phyloP scores from a whole-genome alignment of 2,329 filamentous ascomycete species.

The Apiospora koreana region DNA sequence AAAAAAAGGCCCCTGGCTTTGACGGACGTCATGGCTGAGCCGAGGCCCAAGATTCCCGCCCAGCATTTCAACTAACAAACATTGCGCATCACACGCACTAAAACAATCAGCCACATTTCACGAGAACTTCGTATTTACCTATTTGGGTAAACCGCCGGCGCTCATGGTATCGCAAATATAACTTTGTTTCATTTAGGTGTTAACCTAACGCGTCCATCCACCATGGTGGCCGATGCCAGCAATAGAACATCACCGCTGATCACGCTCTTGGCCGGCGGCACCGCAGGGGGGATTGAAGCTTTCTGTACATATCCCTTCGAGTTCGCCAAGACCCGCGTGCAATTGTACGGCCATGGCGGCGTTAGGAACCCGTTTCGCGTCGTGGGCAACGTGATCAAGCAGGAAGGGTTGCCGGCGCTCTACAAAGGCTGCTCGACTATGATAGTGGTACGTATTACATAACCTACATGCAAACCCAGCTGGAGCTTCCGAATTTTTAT shows the following conservation, averaged over 20 bases:
- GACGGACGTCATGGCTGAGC: not conserved
- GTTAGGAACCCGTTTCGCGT: conserved; percentile 56
- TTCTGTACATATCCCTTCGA: conserved; percentile 57
- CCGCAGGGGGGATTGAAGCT: conserved; percentile 33
- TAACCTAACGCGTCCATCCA: not conserved
- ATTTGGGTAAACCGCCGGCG: not conserved
- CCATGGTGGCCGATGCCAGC: conserved; percentile 28
- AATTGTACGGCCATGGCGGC: conserved; percentile 44
- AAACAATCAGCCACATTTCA: not conserved
- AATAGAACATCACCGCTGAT: conserved; percentile 28
- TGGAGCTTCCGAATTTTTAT: not conserved
- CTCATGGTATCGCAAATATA: not conserved
- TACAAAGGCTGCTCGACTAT: conserved; percentile 59
- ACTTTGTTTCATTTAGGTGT: too few species aligned
- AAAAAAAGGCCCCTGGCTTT: not conserved
- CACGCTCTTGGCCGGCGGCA: conserved; percentile 31
- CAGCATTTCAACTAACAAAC: not conserved
- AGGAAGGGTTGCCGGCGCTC: conserved; percentile 56
- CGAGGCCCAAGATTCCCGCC: not conserved
- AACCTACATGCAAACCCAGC: not conserved
- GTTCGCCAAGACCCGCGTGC: conserved; percentile 64
- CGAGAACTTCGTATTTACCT: not conserved
- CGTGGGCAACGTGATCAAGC: conserved; percentile 53
- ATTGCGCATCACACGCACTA: not conserved
- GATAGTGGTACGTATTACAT: conserved; percentile 42